phyloP scores from a whole-genome alignment of 2,329 filamentous ascomycete genomes.

The Colletotrichum spinosum region DNA sequence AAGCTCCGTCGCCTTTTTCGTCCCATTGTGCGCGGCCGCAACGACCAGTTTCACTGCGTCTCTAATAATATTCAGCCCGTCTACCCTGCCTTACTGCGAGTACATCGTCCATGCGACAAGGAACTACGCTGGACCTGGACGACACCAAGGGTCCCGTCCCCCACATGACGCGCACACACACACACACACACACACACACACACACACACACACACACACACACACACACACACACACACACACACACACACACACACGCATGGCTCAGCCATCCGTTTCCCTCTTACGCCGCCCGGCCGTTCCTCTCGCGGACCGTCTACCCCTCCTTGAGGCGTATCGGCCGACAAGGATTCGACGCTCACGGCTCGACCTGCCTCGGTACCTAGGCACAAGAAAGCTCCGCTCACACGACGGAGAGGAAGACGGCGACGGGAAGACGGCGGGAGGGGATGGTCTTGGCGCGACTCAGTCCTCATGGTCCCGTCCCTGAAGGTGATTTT shows the following conservation, averaged over 20 bases:
- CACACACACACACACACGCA: conserved; percentile 11
- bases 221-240: conserved; percentile 11
- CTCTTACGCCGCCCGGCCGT: conserved; percentile 6
- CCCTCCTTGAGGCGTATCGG: not conserved
- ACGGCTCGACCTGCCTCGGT: not conserved
- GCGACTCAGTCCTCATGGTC: conserved; percentile 24
- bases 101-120: conserved; percentile 14
- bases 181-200: conserved; percentile 16
- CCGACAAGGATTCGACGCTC: not conserved
- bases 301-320: not conserved
- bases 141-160: conserved; percentile 2
- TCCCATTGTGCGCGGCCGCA: conserved; percentile 16
- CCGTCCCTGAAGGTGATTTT: conserved; percentile 8
- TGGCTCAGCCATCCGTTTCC: conserved; percentile 13
- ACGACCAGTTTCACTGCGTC: conserved; percentile 24
- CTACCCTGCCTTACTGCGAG: not conserved
- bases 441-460: conserved; percentile 20
- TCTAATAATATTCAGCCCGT: conserved; percentile 9
- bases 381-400: conserved; percentile 16
- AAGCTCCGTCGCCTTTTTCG: conserved; percentile 6
- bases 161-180: conserved; percentile 22
- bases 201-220: not conserved
- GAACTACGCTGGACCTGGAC: conserved; percentile 1
- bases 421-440: no score
- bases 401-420: conserved; percentile 20